Percentiles rank a stretch among this genome's conserved stretches.
These are phyloP conservation scores for Boletus smithii DNA, from an alignment of 1,284 basidiomycete species.

Conservation along the genomic window DNA sequence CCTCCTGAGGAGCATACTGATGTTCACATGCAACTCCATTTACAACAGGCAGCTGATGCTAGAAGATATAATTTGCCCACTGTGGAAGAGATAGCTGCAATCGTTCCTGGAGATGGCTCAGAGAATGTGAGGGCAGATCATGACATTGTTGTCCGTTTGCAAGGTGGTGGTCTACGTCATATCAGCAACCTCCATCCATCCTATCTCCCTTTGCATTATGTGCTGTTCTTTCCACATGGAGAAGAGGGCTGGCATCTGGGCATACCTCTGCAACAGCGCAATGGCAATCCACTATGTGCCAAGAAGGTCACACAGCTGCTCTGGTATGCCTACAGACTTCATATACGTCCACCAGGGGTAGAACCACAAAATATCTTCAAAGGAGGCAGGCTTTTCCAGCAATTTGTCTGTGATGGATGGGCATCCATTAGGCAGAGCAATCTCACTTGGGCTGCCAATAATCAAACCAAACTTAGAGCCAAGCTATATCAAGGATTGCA, in stretches of 20 bases:
- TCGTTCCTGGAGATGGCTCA: conserved; percentile 26
- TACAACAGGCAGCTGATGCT: conserved; percentile 11
- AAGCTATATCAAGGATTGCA: conserved; percentile 18
- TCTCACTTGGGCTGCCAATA: conserved; percentile 27
- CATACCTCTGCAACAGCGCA: conserved; percentile 13
- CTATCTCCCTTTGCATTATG: conserved; percentile 40
- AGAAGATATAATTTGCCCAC: conserved; percentile 30
- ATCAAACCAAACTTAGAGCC: conserved; percentile 40
- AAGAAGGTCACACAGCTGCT: conserved; percentile 19
- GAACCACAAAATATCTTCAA: conserved; percentile 32
- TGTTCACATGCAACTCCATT: conserved; percentile 1
- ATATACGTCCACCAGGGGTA: background rate
- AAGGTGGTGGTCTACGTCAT: conserved; percentile 23
- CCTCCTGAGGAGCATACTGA: conserved; percentile 8
- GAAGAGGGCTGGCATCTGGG: conserved; percentile 40
- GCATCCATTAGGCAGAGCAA: conserved; percentile 34
- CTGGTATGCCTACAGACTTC: conserved; percentile 16
- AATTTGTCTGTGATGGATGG: conserved; percentile 39
- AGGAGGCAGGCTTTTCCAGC: conserved; percentile 40
- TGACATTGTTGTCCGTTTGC: conserved; percentile 13
- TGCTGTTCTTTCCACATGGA: conserved; percentile 40
- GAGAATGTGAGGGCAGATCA: background rate
- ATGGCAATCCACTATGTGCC: background rate
- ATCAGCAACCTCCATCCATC: conserved; percentile 37
- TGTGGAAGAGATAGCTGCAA: conserved; percentile 26